A percentile compares a stretch with the other conserved stretches of the same genome.
phyloP scores from a whole-genome alignment of 208 protist species.

The Leishmania gerbilli region DNA sequence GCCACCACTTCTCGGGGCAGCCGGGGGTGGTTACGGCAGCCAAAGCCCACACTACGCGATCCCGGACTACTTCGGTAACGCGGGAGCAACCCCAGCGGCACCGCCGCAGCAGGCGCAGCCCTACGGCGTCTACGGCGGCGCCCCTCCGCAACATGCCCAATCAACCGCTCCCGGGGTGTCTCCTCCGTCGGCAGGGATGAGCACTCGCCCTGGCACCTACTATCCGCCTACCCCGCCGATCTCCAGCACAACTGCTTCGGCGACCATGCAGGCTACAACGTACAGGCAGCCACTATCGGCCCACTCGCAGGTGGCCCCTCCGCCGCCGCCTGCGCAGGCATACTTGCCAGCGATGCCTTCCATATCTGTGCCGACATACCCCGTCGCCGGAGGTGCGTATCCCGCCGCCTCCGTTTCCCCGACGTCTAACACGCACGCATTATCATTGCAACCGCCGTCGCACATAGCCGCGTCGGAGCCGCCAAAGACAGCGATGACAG shows the following conservation, averaged over 20 bases:
- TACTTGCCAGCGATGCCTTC: neutral
- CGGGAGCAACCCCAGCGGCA: neutral
- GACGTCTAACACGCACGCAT: neutral
- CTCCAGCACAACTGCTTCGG: constrained; percentile 6
- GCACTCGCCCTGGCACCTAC: neutral
- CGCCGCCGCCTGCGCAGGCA: neutral
- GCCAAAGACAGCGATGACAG: neutral
- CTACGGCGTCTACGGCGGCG: neutral
- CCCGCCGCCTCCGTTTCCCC: neutral
- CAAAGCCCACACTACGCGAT: constrained; percentile 62
- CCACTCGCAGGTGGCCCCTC: neutral
- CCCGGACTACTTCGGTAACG: constrained; percentile 64
- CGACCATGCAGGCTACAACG: constrained; percentile 1
- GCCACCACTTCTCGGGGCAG: neutral
- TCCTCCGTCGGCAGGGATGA: constrained; percentile 1
- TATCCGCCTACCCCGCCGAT: constrained; percentile 1
- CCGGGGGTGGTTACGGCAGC: neutral
- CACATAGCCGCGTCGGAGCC: neutral
- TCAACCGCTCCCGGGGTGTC: constrained; percentile 2
- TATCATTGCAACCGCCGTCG: neutral
- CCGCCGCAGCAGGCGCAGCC: neutral
- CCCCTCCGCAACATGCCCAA: neutral
- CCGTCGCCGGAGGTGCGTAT: neutral
- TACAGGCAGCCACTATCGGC: neutral
- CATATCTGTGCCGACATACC: neutral